phyloP scores from a whole-genome alignment of 2,329 filamentous ascomycete genomes.

The Cladosporium sp. region DNA sequence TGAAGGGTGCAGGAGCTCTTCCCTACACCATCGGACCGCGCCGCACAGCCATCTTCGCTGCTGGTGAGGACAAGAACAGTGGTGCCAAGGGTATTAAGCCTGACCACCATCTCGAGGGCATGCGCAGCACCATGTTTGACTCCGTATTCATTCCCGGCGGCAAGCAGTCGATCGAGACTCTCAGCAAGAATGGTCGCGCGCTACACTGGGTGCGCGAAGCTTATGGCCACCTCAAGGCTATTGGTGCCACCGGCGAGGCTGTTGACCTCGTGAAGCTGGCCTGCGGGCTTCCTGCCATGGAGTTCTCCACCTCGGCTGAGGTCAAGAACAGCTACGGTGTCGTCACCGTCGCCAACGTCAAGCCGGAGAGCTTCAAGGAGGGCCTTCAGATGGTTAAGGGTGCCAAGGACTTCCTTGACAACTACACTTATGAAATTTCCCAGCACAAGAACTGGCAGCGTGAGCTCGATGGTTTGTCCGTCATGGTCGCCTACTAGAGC shows the following conservation, averaged over 20 bases:
- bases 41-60: conserved; percentile 62
- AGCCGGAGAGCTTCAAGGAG: conserved; percentile 58
- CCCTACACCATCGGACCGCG: conserved; percentile 69
- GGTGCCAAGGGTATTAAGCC: conserved; percentile 55
- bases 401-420: conserved; percentile 64
- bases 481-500: conserved; percentile 64
- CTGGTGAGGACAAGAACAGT: conserved; percentile 50
- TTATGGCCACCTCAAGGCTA: conserved; percentile 76
- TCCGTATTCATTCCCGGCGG: conserved; percentile 74
- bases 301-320: conserved; percentile 46
- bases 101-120: conserved; percentile 75
- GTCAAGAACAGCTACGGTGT: conserved; percentile 71
- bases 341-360: conserved; percentile 57
- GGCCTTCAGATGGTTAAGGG: conserved; percentile 61
- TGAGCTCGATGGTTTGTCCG: conserved; percentile 65
- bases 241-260: conserved; percentile 70
- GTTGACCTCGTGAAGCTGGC: conserved; percentile 58
- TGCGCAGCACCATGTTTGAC: conserved; percentile 78
- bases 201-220: conserved; percentile 75
- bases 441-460: conserved; percentile 71
- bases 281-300: conserved; percentile 43
- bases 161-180: conserved; percentile 55
- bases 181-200: conserved; percentile 67
- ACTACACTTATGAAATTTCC: conserved; percentile 65
- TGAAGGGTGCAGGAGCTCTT: conserved; percentile 60